Evolutionary conservation across 208 protist species (phyloP).

Genomic region (Entamoeba histolytica): DNA sequence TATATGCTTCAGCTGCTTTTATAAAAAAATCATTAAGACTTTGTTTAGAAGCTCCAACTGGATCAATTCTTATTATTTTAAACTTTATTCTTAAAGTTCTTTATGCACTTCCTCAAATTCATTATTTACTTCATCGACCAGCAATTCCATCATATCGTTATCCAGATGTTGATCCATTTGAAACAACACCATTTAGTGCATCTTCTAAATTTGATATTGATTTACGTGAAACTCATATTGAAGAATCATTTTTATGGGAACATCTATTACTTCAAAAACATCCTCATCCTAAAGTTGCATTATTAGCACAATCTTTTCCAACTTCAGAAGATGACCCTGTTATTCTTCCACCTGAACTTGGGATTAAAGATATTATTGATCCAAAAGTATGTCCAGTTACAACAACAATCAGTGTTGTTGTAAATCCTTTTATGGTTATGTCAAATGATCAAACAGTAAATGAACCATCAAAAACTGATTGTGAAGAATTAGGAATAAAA

Average conservation of each 20-base stretch:
- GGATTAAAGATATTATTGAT: not conserved
- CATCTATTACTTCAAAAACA: not conserved
- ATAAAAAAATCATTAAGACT: not conserved
- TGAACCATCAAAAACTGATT: not conserved
- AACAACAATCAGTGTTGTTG: not conserved
- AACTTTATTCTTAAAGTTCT: not conserved
- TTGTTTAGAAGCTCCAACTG: not conserved
- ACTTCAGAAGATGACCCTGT: not conserved
- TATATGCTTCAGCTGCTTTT: not conserved
- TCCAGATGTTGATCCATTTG: not conserved
- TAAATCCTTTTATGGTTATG: not conserved
- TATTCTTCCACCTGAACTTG: not conserved
- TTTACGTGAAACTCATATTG: not conserved
- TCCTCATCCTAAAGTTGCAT: not conserved
- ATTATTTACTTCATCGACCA: not conserved
- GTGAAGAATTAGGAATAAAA: not conserved
- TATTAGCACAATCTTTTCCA: not conserved
- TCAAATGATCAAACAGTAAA: not conserved
- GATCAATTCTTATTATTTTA: not conserved
- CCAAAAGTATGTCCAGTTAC: not conserved
- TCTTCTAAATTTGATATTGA: not conserved
- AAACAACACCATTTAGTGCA: not conserved
- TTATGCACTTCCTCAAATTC: not conserved
- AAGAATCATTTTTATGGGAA: not conserved
- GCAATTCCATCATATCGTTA: not conserved